phyloP scores from a whole-genome alignment of 345 rosid species.

The Eucalyptus sp. region DNA sequence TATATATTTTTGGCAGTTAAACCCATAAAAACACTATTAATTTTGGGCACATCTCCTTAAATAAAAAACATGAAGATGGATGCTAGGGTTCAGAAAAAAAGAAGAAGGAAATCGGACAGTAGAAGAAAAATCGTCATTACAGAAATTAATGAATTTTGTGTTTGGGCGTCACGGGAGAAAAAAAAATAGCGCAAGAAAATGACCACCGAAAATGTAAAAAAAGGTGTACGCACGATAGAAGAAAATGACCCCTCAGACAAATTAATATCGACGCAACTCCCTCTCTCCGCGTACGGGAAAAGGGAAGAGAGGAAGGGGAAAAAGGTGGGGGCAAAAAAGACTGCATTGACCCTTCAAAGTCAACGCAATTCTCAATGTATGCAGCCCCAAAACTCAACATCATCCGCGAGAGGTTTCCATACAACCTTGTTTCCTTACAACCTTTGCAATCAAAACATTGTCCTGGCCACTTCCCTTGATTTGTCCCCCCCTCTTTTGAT shows the following conservation, averaged over 20 bases:
- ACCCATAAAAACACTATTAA: not conserved
- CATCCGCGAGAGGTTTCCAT: not conserved
- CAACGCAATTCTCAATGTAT: not conserved
- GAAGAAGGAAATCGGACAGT: too few species aligned
- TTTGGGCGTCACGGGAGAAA: not conserved
- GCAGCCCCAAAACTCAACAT: not conserved
- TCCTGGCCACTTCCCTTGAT: not conserved
- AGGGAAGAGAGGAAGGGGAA: too few species aligned
- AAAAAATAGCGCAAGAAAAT: not conserved
- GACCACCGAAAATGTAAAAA: not conserved
- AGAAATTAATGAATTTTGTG: not conserved
- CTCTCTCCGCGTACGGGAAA: not conserved
- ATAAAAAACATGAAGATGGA: not conserved
- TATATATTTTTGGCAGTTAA: not conserved
- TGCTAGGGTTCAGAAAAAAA: not conserved
- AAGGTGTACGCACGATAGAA: not conserved
- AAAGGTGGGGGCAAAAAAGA: not conserved
- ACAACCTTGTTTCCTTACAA: not conserved
- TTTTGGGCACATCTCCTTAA: not conserved
- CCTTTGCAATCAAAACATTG: not conserved
- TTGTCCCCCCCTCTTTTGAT: not conserved
- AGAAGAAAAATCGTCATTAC: not conserved
- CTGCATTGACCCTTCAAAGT: not conserved
- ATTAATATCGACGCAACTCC: not conserved
- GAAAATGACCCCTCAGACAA: not conserved